A percentile compares a stretch with the other conserved stretches of the same genome.
phyloP scores from a whole-genome alignment of 495 filamentous ascomycete species.

The Penicillium ochrochloron region DNA sequence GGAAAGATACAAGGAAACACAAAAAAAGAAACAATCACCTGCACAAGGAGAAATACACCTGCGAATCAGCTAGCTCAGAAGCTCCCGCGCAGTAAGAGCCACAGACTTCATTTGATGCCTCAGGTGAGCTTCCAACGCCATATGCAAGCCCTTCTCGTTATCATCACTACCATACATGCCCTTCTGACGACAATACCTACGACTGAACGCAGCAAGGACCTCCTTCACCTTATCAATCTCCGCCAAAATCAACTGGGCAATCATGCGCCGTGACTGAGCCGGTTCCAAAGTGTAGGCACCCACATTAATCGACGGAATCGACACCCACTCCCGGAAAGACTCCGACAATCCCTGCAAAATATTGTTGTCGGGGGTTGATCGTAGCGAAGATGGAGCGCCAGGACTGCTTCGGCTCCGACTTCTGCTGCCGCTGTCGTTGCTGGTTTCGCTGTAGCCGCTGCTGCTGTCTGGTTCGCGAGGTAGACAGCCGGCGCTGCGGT shows the following conservation, averaged over 20 bases:
- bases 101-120: not conserved
- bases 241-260: not conserved
- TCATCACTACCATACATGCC: not conserved
- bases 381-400: not conserved
- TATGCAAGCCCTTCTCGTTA: not conserved
- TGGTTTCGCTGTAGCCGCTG: not conserved
- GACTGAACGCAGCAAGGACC: not conserved
- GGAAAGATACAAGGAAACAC: not conserved
- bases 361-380: not conserved
- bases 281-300: not conserved
- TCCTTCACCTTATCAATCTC: not conserved
- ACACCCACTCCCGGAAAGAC: not conserved
- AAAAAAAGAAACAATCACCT: no score
- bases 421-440: not conserved
- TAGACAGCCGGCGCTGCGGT: conserved; percentile 9
- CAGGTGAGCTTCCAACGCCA: not conserved
- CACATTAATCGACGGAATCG: not conserved
- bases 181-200: not conserved
- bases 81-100: not conserved
- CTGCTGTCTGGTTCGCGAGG: conserved; percentile 11
- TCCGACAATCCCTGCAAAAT: not conserved
- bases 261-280: not conserved
- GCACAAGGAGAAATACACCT: not conserved
- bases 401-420: not conserved
- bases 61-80: not conserved